phyloP scores from a whole-genome alignment of 2,329 filamentous ascomycete species.

The Xylaria sp. region DNA sequence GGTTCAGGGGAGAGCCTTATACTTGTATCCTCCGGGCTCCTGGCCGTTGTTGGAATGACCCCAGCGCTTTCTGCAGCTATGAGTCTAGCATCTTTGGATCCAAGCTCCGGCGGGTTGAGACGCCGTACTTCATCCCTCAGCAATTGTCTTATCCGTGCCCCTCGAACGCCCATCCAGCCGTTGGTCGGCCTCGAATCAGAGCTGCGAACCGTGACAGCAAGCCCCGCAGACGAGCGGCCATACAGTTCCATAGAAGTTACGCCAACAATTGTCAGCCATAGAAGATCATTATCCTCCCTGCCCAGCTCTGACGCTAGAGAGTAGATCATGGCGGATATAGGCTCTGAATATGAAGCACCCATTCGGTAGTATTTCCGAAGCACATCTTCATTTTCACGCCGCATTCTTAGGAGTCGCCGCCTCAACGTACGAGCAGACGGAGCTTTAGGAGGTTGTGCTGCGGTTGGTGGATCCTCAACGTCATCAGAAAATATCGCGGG shows the following conservation, averaged over 20 bases:
- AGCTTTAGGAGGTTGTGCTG: slow-evolving; percentile 67
- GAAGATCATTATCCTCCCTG: slow-evolving; percentile 93
- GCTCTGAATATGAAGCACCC: slow-evolving; percentile 92
- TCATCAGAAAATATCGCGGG: slow-evolving; percentile 62
- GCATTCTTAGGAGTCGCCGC: slow-evolving; percentile 77
- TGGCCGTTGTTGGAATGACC: slow-evolving; percentile 89
- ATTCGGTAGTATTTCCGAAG: slow-evolving; percentile 86
- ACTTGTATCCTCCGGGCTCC: slow-evolving; percentile 88
- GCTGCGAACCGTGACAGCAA: slow-evolving; percentile 69
- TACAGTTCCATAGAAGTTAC: slow-evolving; percentile 95
- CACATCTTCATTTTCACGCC: slow-evolving; percentile 79
- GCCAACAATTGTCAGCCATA: slow-evolving; percentile 95
- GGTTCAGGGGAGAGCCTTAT: slow-evolving; percentile 95
- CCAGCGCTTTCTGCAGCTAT: slow-evolving; percentile 73
- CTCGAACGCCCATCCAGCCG: slow-evolving; percentile 85
- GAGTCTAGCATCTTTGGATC: slow-evolving; percentile 67
- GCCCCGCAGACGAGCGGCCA: slow-evolving; percentile 83
- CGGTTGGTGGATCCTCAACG: slow-evolving; percentile 65
- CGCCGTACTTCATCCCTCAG: slow-evolving; percentile 93
- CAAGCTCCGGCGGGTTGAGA: slow-evolving; percentile 80
- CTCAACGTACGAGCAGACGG: slow-evolving; percentile 79
- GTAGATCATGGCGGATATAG: slow-evolving; percentile 93
- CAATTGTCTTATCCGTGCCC: slow-evolving; percentile 84
- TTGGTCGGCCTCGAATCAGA: slow-evolving; percentile 68
- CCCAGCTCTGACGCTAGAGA: slow-evolving; percentile 94